A percentile compares a stretch with the other conserved stretches of the same genome.
Evolutionary conservation across 2,329 filamentous ascomycete genomes (phyloP).

Genomic region (Penicillium olsonii): DNA sequence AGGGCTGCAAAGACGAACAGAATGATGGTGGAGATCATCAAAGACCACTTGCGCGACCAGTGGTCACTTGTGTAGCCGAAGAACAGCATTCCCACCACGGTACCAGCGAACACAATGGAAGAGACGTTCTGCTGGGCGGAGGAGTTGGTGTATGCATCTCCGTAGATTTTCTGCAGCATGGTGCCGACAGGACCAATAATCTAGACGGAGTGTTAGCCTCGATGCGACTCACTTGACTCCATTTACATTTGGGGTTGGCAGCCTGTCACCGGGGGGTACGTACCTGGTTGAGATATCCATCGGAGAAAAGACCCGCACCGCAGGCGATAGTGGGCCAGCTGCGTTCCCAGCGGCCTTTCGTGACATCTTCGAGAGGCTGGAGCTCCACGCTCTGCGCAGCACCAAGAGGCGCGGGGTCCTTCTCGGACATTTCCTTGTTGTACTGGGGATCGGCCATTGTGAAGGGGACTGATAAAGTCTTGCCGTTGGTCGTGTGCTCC

Average conservation of each 20-base stretch:
- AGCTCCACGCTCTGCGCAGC: conserved; percentile 17
- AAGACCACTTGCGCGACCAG: conserved; percentile 79
- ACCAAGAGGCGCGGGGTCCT: conserved; percentile 11
- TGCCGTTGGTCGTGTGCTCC: neutral
- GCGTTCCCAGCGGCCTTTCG: conserved; percentile 53
- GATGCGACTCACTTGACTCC: too few relatives aligned
- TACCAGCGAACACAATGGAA: conserved; percentile 83
- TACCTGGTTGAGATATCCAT: conserved; percentile 89
- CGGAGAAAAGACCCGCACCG: conserved; percentile 85
- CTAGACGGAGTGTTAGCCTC: conserved; percentile 31
- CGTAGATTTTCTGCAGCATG: conserved; percentile 69
- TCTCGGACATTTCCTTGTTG: conserved; percentile 16
- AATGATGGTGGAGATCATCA: conserved; percentile 79
- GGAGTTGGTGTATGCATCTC: conserved; percentile 66
- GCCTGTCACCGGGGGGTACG: conserved; percentile 28
- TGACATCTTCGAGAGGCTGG: conserved; percentile 26
- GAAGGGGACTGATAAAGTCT: neutral
- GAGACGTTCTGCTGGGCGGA: conserved; percentile 72
- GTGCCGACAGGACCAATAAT: conserved; percentile 88
- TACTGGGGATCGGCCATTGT: conserved; percentile 13
- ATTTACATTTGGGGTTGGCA: too few relatives aligned
- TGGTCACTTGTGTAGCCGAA: conserved; percentile 83
- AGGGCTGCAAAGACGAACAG: conserved; percentile 83
- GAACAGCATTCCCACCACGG: conserved; percentile 75
- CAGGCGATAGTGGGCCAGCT: conserved; percentile 80